Evolutionary conservation across 2,329 filamentous ascomycete genomes (phyloP), one percentile per base, ranked within the genome.

Genomic region (Meredithiella fracta): DNA sequence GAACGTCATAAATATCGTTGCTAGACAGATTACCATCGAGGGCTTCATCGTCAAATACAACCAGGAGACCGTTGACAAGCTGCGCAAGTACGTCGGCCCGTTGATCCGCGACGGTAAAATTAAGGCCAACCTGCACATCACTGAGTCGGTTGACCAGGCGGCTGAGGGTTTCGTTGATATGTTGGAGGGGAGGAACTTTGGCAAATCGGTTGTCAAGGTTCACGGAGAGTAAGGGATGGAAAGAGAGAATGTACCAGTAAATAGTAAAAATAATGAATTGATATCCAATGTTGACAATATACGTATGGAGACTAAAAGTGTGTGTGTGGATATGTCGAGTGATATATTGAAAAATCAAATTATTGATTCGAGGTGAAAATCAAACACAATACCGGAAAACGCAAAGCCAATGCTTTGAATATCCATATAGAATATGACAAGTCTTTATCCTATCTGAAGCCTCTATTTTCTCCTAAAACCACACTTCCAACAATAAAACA

Each of bases 191-290:
- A 77, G 85, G 68, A 94, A 94, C 72, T 86, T 89, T 69, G 88
- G 88, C 62, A 94, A 94, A 77, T 85, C 86, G 15, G 77, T 92
- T 22, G 64, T 92, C 63, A 85, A 86, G 73, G 67, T 77, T n/a
- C 59, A 60, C 37, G 61, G 61, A 7, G 54, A 58, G 23, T 53
- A 55, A 38, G 22, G 20, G 29, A 34, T 34, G 37, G 26, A 17
- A 20, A 6, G 50, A 34, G 50, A 37, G 17, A 17, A 52, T 37
- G 17, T 52, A 51, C 34, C 22, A 25, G 23, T 26, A 29, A 22
- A 49, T 25, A 23, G 5, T 49, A 22, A 49, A 11, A 25, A 23
- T 8, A 26, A 49, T 49, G 9, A 47, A 44, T n/a, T 17, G 15
- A 44, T 44, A 22, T n/a, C 40, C 40, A 44, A 44, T n/a, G 20